Percentiles rank a stretch among this genome's conserved stretches.
phyloP scores from a whole-genome alignment of 306 rosid species.

The Ormosia semicastrata region DNA sequence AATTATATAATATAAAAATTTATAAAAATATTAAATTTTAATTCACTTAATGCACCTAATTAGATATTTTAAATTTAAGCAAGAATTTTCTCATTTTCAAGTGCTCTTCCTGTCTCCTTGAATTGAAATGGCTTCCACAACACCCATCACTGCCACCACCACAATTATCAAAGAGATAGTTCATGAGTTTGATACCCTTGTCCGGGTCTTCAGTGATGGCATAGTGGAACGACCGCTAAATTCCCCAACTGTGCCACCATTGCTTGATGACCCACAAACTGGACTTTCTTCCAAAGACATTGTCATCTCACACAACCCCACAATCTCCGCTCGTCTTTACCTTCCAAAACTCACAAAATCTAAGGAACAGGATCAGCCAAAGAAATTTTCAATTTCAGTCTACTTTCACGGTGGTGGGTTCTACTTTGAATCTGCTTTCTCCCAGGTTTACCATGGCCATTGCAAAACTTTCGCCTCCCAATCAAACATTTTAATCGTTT shows the following conservation, averaged over 20 bases:
- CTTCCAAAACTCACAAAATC: neutral
- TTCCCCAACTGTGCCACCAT: neutral
- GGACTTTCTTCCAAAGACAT: neutral
- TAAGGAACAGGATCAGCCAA: neutral
- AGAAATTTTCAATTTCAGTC: conserved; percentile 44
- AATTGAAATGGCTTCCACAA: neutral
- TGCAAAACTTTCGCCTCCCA: conserved; percentile 28
- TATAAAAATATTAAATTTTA: no score
- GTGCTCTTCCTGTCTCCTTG: neutral
- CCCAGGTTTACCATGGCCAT: conserved; percentile 11
- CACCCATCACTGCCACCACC: no score
- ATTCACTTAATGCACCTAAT: no score
- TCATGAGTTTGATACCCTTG: no score
- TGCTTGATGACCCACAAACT: conserved; percentile 21
- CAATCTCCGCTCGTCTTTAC: no score
- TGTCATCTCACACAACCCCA: no score
- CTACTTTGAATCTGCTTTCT: conserved; percentile 39
- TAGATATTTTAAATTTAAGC: no score
- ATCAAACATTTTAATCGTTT: conserved; percentile 32
- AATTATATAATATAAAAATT: no score
- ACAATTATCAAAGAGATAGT: no score
- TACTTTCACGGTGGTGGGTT: conserved; percentile 53
- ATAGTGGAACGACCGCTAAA: no score
- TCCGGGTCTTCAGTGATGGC: neutral
- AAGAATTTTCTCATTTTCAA: no score